Percentiles rank a stretch among this genome's conserved stretches.
These are phyloP conservation scores for Ustanciosporium gigantosporum DNA, from an alignment of 1,284 basidiomycete species.

Conservation along the genomic window DNA sequence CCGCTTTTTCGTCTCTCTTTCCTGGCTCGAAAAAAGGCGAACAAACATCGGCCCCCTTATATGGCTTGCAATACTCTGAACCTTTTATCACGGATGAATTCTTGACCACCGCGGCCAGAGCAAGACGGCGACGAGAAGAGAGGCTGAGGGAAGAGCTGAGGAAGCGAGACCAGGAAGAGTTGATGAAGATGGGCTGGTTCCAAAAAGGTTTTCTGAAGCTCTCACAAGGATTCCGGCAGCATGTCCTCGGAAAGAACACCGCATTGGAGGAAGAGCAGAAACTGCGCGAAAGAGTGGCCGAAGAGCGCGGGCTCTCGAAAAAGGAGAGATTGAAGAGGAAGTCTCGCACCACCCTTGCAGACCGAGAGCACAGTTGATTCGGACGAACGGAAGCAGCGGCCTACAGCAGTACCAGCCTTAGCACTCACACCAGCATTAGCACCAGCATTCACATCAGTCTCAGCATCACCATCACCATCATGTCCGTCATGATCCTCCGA, in stretches of 20 bases:
- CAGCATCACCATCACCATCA: too few species aligned
- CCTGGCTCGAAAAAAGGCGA: not conserved
- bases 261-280: slow-evolving; percentile 11
- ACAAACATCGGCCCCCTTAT: not conserved
- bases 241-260: slow-evolving; percentile 28
- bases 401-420: too few species aligned
- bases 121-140: slow-evolving; percentile 21
- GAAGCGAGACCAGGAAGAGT: slow-evolving; percentile 13
- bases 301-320: slow-evolving; percentile 14
- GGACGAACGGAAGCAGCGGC: too few species aligned
- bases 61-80: too few species aligned
- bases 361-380: not conserved
- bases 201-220: slow-evolving; percentile 30
- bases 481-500: too few species aligned
- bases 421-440: too few species aligned
- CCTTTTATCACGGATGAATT: slow-evolving; percentile 39
- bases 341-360: not conserved
- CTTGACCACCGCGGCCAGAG: slow-evolving; percentile 31
- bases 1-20: slow-evolving; percentile 14
- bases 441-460: too few species aligned
- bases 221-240: slow-evolving; percentile 15
- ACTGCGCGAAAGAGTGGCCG: slow-evolving; percentile 4
- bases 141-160: slow-evolving; percentile 18
- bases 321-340: slow-evolving; percentile 3
- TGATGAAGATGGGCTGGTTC: slow-evolving; percentile 44